Percentiles rank a stretch among this genome's conserved stretches.
Conservation (phyloP, 2,329 filamentous ascomycete species). For the Colletotrichum paranaense region DNA sequence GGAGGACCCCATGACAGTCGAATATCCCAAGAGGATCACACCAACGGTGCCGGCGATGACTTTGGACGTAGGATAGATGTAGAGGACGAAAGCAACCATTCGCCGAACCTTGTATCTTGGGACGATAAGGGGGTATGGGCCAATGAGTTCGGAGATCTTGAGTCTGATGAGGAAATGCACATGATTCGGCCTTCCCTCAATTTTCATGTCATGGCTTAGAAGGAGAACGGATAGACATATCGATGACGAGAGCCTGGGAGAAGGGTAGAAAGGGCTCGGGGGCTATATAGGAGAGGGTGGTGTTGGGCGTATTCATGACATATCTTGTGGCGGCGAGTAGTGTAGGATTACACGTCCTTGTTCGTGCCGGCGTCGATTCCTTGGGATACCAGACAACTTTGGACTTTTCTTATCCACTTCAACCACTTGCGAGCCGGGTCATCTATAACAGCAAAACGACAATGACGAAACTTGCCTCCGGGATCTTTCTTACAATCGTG, state of each 20-base stretch:
- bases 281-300: not conserved
- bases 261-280: not conserved
- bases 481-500: not conserved
- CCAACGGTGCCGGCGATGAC: not conserved
- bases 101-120: constrained; percentile 11
- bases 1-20: not conserved
- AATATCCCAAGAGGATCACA: not conserved
- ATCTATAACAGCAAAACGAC: constrained; percentile 8
- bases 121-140: not conserved
- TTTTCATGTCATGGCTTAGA: constrained; percentile 26
- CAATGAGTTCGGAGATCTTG: not conserved
- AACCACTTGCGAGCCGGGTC: constrained; percentile 4
- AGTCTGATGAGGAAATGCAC: constrained; percentile 26
- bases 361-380: constrained; percentile 31
- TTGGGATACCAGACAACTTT: constrained; percentile 35
- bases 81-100: not conserved
- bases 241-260: constrained; percentile 4
- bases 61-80: constrained; percentile 6
- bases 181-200: constrained; percentile 25
- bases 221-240: constrained; percentile 19
- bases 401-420: constrained; percentile 27
- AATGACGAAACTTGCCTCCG: constrained; percentile 27
- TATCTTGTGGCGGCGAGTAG: constrained; percentile 26
- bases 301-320: constrained; percentile 22
- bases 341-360: constrained; percentile 31